Percentiles rank a stretch among this genome's conserved stretches.
phyloP scores from a whole-genome alignment of 169 alveolate genomes.

The Babesia ovata region DNA sequence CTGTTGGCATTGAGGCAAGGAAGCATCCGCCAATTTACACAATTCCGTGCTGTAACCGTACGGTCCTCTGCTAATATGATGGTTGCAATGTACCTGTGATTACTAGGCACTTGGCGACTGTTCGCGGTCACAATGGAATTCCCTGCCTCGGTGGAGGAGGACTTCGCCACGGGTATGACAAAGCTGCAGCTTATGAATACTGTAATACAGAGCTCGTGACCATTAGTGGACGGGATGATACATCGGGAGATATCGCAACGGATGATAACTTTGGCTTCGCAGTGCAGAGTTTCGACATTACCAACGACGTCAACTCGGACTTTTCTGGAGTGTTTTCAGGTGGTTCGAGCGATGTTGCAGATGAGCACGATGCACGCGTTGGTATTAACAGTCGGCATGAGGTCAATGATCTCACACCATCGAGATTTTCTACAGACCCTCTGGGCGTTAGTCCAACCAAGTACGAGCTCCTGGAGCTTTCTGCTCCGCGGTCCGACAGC shows the following conservation, averaged over 20 bases:
- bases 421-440: background rate
- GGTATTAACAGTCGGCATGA: background rate
- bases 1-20: too few relatives aligned
- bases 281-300: slow-evolving; percentile 25
- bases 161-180: slow-evolving; percentile 4
- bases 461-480: slow-evolving; percentile 10
- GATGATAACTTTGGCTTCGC: background rate
- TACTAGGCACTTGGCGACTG: background rate
- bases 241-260: background rate
- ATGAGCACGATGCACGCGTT: background rate
- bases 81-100: too few relatives aligned
- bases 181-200: background rate
- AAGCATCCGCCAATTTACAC: too few relatives aligned
- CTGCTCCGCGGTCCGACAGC: background rate
- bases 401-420: background rate
- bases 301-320: background rate
- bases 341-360: slow-evolving; percentile 1
- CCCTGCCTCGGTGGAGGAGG: background rate
- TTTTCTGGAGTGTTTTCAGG: background rate
- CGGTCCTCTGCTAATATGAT: too few relatives aligned
- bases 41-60: too few relatives aligned
- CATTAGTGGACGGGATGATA: background rate
- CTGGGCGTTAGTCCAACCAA: background rate
- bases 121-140: background rate
- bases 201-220: background rate